Conservation (phyloP, 371 early-diverging fungal species). For the Apophysomyces ossiformis region DNA sequence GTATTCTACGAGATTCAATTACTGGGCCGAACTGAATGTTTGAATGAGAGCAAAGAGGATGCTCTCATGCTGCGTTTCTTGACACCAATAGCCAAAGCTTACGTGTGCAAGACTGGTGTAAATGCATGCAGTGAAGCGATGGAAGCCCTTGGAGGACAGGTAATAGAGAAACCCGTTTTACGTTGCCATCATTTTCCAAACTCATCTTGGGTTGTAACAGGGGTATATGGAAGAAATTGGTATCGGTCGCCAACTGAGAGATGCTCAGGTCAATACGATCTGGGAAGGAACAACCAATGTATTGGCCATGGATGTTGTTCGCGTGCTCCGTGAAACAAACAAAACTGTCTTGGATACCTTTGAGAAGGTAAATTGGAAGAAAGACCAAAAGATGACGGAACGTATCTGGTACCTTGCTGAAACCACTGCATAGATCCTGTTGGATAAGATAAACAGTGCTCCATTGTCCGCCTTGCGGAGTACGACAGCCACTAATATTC, state of each 20-base stretch:
- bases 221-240: conserved; percentile 77
- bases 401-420: no score
- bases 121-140: conserved; percentile 58
- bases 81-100: conserved; percentile 71
- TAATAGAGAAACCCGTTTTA: not conserved
- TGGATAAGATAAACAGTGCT: conserved; percentile 14
- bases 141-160: conserved; percentile 74
- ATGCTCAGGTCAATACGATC: conserved; percentile 70
- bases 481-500: conserved; percentile 8
- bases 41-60: conserved; percentile 27
- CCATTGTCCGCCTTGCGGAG: conserved; percentile 3
- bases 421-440: conserved; percentile 11
- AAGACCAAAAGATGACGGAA: not conserved
- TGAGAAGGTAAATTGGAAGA: conserved; percentile 31
- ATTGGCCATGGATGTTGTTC: conserved; percentile 65
- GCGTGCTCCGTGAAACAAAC: conserved; percentile 59
- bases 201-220: conserved; percentile 9
- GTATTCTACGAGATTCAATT: conserved; percentile 59
- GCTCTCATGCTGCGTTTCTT: conserved; percentile 59
- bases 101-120: conserved; percentile 54
- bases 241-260: conserved; percentile 61
- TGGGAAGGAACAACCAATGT: conserved; percentile 80
- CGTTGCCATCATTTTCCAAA: not conserved
- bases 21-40: conserved; percentile 58
- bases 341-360: conserved; percentile 42